Evolutionary conservation across 148 eudicot species (phyloP), one percentile per base, ranked within the genome.

Genomic region (Hydrangea macrophylla): DNA sequence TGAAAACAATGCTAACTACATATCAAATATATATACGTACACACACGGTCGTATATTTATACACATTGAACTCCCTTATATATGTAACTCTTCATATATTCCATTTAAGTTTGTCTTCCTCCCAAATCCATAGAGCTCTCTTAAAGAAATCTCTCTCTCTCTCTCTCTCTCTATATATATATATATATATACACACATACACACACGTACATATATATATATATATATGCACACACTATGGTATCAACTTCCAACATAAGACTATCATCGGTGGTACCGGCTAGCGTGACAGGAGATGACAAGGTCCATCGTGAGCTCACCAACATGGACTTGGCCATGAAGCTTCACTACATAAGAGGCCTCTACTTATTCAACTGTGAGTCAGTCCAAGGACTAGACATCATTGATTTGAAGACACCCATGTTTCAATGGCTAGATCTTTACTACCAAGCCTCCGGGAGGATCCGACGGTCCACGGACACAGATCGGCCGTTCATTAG

Each of bases 211-310:
- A 35, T 35, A 35, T 35, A 8, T 35, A 35, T 35, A 35, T 35
- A 35, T 35, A 3, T 8, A 35, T 35, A 35, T 4, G 39, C 39
- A 15, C 2, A 7, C 0, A 48, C 53, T 37, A 76, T 77, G 76
- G 65, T 40, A 58, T 22, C 72, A 25, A 35, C 56, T 0, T 36
- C 40, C 33, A 82, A 66, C 60, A 8, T 65, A 37, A 80, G 35
- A 57, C 17, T 82, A 17, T 81, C 97, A 11, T 68, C 97, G 37
- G 97, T 81, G 7, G 90, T 81, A 23, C 90, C 96, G 9, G 84
- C 75, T 5, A 80, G 48, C 30, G 58, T 81, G 22, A 70, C 81
- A 7, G 82, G 85, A 2, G 80, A 79, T 18, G 74, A 70, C 56
- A 76, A 67, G 36, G 48, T 30, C n/a, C 75, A 74, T n/a, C n/a